Evolutionary conservation across 108 stramenopile species (phyloP).

Genomic region (Pinguiococcus pyrenoidosus): DNA sequence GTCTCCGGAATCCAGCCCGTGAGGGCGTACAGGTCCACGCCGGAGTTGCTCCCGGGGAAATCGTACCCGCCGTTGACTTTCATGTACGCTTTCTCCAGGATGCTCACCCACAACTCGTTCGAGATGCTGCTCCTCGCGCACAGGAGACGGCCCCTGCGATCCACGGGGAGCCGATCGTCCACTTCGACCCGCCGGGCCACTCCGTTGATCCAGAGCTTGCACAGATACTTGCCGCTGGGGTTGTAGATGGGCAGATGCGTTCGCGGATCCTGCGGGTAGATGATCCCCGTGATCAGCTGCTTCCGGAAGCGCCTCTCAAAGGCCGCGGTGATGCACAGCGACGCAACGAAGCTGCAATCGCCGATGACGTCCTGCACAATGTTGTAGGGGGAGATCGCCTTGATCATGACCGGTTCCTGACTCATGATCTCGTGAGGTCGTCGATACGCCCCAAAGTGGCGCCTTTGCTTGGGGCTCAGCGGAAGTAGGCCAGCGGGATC

Average conservation of each 20-base stretch:
- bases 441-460: constrained; percentile 13
- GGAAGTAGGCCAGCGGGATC: constrained; percentile 23
- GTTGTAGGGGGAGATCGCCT: constrained; percentile 15
- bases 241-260: constrained; percentile 52
- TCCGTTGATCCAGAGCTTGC: constrained; percentile 82
- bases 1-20: constrained; percentile 89
- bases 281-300: constrained; percentile 24
- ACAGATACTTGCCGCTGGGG: constrained; percentile 72
- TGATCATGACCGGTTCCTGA: constrained; percentile 20
- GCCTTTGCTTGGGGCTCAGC: constrained; percentile 8
- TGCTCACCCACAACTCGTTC: constrained; percentile 72
- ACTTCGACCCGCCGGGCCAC: constrained; percentile 64
- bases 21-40: constrained; percentile 69
- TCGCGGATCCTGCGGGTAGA: constrained; percentile 13
- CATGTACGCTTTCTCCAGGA: constrained; percentile 89
- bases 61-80: constrained; percentile 69
- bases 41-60: constrained; percentile 78
- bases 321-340: constrained; percentile 65
- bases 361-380: constrained; percentile 59
- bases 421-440: constrained; percentile 19
- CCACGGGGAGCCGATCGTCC: constrained; percentile 75
- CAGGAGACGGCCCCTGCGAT: constrained; percentile 49
- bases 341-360: constrained; percentile 82
- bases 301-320: constrained; percentile 53
- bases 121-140: constrained; percentile 39